Evolutionary conservation across 163 green algal genomes (phyloP), one percentile per base, ranked within the genome.

Genomic region (Scenedesmus sp.): DNA sequence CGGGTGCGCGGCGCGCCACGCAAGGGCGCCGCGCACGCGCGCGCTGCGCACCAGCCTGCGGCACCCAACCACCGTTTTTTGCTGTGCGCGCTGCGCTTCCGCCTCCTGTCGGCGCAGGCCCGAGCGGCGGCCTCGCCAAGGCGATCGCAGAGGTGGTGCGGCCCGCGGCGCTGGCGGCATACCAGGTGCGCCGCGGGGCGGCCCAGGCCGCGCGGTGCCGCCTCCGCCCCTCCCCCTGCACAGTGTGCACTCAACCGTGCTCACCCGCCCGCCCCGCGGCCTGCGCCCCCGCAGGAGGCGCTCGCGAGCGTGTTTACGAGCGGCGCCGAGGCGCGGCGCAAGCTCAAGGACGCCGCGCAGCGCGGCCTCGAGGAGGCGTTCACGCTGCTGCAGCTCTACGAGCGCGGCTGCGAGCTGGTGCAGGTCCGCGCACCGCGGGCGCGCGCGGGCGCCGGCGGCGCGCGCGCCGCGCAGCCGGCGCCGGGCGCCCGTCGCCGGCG

Each of bases 381-480:
- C 67, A 39, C 24, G 26, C 67, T 83, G 45, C 77, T 96, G 80
- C 86, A 92, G 85, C 85, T 95, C 66, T 93, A 90, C 54, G 65
- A 64, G 0, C 70, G 81, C 31, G 92, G 90, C 53, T 79, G 76
- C 17, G 82, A 91, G 69, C 60, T 90, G 22, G 85, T 90, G 24
- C 45, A 74, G 74, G 74, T 81, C 24, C n/a, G n/a, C n/a, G n/a
- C n/a, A n/a, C n/a, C n/a, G n/a, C n/a, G n/a, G n/a, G n/a, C n/a
- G n/a, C 14, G 24, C 22, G 56, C 14, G 17, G 47, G 62, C 79
- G 28, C 44, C 51, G 22, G 77, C 78, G 36, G n/a, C n/a, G n/a
- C n/a, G n/a, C n/a, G n/a, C n/a, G n/a, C n/a, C n/a, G n/a, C n/a
- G n/a, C n/a, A n/a, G 50, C 24, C 11, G 69, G 9, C 9, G 57